phyloP scores from a whole-genome alignment of 2,329 filamentous ascomycete species.

The Westerdykella ornata region DNA sequence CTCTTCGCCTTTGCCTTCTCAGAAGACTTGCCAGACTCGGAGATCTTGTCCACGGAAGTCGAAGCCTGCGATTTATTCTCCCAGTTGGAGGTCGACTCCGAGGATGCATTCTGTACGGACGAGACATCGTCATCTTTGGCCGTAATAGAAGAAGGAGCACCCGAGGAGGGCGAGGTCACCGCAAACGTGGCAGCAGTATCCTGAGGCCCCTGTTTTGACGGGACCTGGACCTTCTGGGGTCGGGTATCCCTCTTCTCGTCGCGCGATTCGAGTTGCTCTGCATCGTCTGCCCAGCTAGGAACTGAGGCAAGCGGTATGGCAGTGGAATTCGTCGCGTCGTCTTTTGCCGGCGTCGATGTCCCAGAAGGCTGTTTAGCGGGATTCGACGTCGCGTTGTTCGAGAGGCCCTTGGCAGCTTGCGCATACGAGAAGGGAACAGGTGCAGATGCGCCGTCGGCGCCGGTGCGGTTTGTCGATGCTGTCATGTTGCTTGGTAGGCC shows the following conservation, averaged over 20 bases:
- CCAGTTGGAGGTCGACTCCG: conserved; percentile 55
- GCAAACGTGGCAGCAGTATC: conserved; percentile 11
- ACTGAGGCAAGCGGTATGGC: conserved; percentile 27
- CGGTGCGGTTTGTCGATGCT: conserved; percentile 12
- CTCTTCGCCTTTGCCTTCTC: conserved; percentile 47
- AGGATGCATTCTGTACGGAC: conserved; percentile 56
- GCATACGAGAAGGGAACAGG: conserved; percentile 79
- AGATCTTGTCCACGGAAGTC: conserved; percentile 58
- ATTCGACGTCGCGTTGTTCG: conserved; percentile 43
- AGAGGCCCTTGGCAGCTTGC: conserved; percentile 82
- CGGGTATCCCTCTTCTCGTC: conserved; percentile 25
- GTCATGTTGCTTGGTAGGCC: conserved; percentile 20
- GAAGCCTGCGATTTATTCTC: conserved; percentile 59
- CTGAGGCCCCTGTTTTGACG: conserved; percentile 16
- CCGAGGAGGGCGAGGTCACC: conserved; percentile 49
- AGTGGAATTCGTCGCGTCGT: conserved; percentile 22
- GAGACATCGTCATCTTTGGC: conserved; percentile 56
- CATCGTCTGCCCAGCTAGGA: conserved; percentile 45
- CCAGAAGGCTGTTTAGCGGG: conserved; percentile 42
- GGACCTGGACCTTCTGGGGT: conserved; percentile 9
- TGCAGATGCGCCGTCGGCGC: conserved; percentile 18
- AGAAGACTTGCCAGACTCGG: conserved; percentile 45
- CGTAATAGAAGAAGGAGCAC: conserved; percentile 48
- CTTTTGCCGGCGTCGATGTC: conserved; percentile 38
- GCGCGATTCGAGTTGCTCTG: conserved; percentile 36